Conservation (phyloP, 805 yeast genomes). For the Torulaspora maleeae region DNA sequence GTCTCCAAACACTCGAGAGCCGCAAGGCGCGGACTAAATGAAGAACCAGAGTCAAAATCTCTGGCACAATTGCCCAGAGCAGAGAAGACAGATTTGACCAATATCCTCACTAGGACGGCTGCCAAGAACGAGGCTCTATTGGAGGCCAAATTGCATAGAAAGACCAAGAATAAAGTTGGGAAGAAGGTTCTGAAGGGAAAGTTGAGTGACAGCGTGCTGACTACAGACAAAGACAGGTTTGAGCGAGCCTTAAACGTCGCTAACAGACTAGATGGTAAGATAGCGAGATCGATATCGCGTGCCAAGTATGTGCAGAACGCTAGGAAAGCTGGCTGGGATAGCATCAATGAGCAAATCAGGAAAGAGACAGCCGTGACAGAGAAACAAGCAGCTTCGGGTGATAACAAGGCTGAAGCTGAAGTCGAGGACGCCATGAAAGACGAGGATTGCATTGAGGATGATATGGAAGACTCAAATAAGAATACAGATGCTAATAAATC, state of each 20-base stretch:
- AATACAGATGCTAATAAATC: conserved; percentile 5
- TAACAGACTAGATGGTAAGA: conserved; percentile 56
- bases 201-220: conserved; percentile 25
- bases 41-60: conserved; percentile 45
- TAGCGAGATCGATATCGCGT: conserved; percentile 58
- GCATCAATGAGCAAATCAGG: conserved; percentile 50
- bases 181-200: conserved; percentile 25
- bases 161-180: conserved; percentile 26
- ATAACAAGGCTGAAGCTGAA: background rate
- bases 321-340: conserved; percentile 71
- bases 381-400: background rate
- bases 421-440: conserved; percentile 2
- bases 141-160: conserved; percentile 49
- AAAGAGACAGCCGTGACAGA: conserved; percentile 22
- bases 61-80: conserved; percentile 53
- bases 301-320: conserved; percentile 57
- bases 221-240: conserved; percentile 37
- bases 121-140: conserved; percentile 62
- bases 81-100: conserved; percentile 54
- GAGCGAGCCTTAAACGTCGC: conserved; percentile 49
- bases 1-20: conserved; percentile 71
- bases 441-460: conserved; percentile 1
- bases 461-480: conserved; percentile 24
- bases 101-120: conserved; percentile 61
- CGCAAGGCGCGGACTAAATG: conserved; percentile 61